Evolutionary conservation across 441 rosid species (phyloP).

Genomic region (Erysimum cheiri): DNA sequence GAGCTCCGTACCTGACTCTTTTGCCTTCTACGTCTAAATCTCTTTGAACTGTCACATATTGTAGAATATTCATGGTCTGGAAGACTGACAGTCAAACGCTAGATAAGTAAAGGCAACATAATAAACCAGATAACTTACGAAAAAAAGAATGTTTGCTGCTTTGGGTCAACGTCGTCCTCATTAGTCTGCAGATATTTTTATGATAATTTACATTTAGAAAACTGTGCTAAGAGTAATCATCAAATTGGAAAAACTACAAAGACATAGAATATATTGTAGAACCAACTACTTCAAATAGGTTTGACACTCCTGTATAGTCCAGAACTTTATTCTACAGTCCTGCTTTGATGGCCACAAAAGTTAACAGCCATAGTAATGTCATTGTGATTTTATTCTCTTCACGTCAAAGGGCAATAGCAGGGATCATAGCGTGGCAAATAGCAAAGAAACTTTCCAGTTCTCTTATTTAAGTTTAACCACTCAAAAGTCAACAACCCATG

Average conservation of each 20-base stretch:
- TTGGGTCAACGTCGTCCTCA: slow-evolving; percentile 88
- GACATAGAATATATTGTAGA: slow-evolving; percentile 4
- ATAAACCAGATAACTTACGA: slow-evolving; percentile 57
- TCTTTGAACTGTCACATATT: slow-evolving; percentile 69
- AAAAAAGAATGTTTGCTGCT: slow-evolving; percentile 85
- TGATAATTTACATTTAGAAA: slow-evolving; percentile 16
- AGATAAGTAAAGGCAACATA: slow-evolving; percentile 25
- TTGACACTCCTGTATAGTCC: slow-evolving; percentile 11
- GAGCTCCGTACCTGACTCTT: slow-evolving; percentile 59
- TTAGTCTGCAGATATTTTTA: slow-evolving; percentile 55
- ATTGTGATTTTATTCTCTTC: slow-evolving; percentile 2
- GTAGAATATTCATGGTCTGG: slow-evolving; percentile 22
- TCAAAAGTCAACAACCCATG: slow-evolving; percentile 19
- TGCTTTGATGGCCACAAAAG: slow-evolving; percentile 22
- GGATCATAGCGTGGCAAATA: slow-evolving; percentile 15
- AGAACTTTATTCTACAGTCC: slow-evolving; percentile 24
- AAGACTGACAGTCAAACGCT: slow-evolving; percentile 25
- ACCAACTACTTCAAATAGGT: slow-evolving; percentile 31
- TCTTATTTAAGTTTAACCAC: slow-evolving; percentile 11
- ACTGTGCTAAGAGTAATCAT: slow-evolving; percentile 29
- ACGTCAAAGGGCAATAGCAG: slow-evolving; percentile 12
- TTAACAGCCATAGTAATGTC: slow-evolving; percentile 18
- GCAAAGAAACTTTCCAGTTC: slow-evolving; percentile 24
- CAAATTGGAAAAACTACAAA: slow-evolving; percentile 6
- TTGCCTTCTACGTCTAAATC: slow-evolving; percentile 64